phyloP scores from a whole-genome alignment of 352 stramenopile species.

The Poterioochromonas sp. region DNA sequence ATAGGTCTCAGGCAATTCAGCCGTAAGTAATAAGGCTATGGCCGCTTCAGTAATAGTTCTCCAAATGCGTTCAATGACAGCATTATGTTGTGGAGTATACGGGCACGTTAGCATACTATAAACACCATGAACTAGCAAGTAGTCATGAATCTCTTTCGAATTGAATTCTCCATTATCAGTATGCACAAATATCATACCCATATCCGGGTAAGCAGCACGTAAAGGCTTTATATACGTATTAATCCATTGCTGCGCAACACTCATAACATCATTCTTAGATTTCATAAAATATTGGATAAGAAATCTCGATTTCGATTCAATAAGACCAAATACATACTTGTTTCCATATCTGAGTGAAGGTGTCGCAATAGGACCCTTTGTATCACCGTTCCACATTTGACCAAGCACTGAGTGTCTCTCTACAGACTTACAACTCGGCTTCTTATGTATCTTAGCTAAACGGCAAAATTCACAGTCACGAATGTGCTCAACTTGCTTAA shows the following conservation, averaged over 20 bases:
- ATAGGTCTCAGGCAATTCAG: constrained; percentile 26
- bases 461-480: constrained; percentile 31
- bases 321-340: constrained; percentile 29
- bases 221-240: constrained; percentile 27
- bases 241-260: constrained; percentile 14
- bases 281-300: constrained; percentile 25
- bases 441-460: constrained; percentile 32
- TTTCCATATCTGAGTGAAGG: constrained; percentile 26
- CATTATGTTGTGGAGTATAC: constrained; percentile 20
- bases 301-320: constrained; percentile 27
- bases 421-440: constrained; percentile 25
- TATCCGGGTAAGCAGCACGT: constrained; percentile 18
- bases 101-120: constrained; percentile 8
- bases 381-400: constrained; percentile 24
- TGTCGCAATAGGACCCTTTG: constrained; percentile 1
- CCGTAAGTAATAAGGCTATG: background rate
- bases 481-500: constrained; percentile 31
- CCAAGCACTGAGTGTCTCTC: constrained; percentile 19
- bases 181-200: constrained; percentile 25
- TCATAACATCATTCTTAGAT: constrained; percentile 22
- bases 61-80: constrained; percentile 32
- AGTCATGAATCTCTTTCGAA: constrained; percentile 20
- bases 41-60: constrained; percentile 26
- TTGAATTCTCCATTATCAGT: constrained; percentile 34
- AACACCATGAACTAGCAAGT: constrained; percentile 14